Base-by-base conservation (phyloP, 495 filamentous ascomycete species). In the Lepidopterella palustris region DNA sequence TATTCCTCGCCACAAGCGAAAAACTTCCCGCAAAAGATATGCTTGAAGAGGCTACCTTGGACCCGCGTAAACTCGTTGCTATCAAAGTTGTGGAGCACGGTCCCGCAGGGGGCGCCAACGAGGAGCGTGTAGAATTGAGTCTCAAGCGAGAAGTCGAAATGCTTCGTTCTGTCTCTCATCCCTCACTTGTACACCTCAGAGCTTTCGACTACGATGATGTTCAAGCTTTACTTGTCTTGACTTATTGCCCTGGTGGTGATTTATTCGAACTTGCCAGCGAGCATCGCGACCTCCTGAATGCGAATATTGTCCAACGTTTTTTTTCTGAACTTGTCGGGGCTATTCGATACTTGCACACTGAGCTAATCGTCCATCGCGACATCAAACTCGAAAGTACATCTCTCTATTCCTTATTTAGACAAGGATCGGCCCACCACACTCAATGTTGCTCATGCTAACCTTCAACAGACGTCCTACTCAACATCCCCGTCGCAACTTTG, bases 81-180 rank as follows among this genome's bases (percentile, higher is more conserved):
- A 85, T 98, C 65, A 98, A 98, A 72, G 84, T 98, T 56, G 90
- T 95, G 61, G 90, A 96, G 67, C 89, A 95, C 71, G 93, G 92
- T 1, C 92, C 93, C 9, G 88, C 89, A 8, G 95, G 93, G 31
- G 91, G 91, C 20, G 92, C 91, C 9, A 84, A 87, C 57, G 90
- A 95, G 69, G 87, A 96, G 62, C 83, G 93, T 39, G 80, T 97
- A 45, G 90, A 96, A 71, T 88, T 90, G 60, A 92, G 90, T 13
- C 76, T 98, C 50, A 95, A 96, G 72, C 85, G 93, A 39, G 93
- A 98, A 76, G 79, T 97, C 18, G 92, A 96, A 52, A 95, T 97
- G 54, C 83, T 98, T 72, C 89, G 88, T 67, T 79, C 79, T 18
- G 82, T 97, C 60, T 84, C 86, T 39, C 90, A 98, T 72, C 93